phyloP scores from a whole-genome alignment of 2,329 filamentous ascomycete genomes.

The Fusarium poae region DNA sequence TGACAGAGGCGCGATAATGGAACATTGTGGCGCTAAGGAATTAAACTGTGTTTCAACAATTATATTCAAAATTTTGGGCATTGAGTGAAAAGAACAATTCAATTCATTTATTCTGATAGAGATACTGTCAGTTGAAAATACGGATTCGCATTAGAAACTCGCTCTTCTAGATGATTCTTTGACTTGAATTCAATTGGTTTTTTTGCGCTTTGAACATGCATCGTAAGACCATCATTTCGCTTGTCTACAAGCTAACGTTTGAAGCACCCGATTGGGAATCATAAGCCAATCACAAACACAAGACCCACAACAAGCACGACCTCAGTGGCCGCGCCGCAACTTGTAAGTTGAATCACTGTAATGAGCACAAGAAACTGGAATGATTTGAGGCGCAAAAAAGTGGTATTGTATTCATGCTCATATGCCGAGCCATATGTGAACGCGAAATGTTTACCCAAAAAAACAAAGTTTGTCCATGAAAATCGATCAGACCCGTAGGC shows the following conservation, averaged over 20 bases:
- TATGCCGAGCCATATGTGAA: conserved; percentile 45
- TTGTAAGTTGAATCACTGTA: conserved; percentile 2
- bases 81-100: too few relatives aligned
- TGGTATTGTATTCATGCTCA: conserved; percentile 48
- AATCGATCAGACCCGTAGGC: conserved; percentile 31
- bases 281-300: conserved; percentile 20
- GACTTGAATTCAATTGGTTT: not conserved
- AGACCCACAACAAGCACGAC: conserved; percentile 11
- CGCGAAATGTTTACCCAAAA: conserved; percentile 43
- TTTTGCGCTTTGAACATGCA: not conserved
- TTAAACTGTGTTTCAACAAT: conserved; percentile 1
- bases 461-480: conserved; percentile 46
- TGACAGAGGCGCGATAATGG: not conserved
- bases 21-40: conserved; percentile 26
- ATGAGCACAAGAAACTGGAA: not conserved
- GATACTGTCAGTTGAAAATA: not conserved
- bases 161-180: not conserved
- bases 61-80: not conserved
- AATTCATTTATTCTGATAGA: not conserved
- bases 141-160: not conserved
- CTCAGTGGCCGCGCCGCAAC: conserved; percentile 1
- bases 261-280: conserved; percentile 31
- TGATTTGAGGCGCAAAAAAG: conserved; percentile 35
- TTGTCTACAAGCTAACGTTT: conserved; percentile 16
- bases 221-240: conserved; percentile 31